Conservation (phyloP, 257 asterid species). For the Nicotiana attenuata region DNA sequence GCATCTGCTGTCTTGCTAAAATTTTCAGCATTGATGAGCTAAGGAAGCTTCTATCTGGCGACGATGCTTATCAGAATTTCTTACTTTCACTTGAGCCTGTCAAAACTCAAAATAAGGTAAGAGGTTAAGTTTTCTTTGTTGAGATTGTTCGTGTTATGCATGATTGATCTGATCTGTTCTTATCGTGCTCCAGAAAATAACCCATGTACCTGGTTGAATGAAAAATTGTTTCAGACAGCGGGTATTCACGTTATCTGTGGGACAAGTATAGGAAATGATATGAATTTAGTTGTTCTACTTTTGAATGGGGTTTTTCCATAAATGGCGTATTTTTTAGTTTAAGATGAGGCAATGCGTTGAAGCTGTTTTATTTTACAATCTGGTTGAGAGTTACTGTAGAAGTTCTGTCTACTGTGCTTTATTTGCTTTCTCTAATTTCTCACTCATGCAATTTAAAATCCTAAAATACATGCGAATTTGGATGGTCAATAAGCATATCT, state of each 20-base stretch:
- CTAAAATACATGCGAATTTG: neutral
- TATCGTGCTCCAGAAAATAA: neutral
- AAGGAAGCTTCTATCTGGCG: constrained; percentile 70
- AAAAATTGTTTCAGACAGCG: neutral
- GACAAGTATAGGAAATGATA: constrained; percentile 4
- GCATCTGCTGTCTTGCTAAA: neutral
- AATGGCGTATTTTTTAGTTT: neutral
- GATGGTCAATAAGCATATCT: neutral
- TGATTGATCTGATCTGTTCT: constrained; percentile 3
- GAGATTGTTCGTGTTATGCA: neutral
- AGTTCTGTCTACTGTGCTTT: neutral
- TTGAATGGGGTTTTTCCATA: neutral
- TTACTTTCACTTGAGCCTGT: constrained; percentile 81
- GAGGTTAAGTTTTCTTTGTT: constrained; percentile 13
- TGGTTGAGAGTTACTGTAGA: neutral
- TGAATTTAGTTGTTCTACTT: neutral
- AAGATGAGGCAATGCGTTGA: neutral
- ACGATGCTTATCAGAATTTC: constrained; percentile 71
- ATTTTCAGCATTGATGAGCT: constrained; percentile 55
- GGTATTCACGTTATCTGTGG: neutral
- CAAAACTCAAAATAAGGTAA: constrained; percentile 79
- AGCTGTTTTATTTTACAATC: neutral
- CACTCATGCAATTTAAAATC: neutral
- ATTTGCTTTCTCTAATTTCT: neutral
- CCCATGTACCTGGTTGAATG: neutral